Percentiles rank a stretch among this genome's conserved stretches.
Evolutionary conservation across 2,329 filamentous ascomycete species (phyloP).

Genomic region (Claviceps sorghi): DNA sequence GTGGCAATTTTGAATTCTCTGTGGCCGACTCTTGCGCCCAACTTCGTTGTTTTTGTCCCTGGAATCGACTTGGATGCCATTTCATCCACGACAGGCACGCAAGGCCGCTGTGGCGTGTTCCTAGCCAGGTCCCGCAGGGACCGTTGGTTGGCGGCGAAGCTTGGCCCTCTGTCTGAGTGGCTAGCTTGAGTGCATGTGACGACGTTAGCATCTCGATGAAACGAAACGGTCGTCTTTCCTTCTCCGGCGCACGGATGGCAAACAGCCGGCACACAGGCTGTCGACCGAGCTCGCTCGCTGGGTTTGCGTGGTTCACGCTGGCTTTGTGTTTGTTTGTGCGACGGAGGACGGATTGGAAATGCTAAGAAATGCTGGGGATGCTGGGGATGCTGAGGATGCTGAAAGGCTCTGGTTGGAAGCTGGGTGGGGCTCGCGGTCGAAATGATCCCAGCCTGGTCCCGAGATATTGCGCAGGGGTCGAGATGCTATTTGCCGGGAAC

Average conservation of each 20-base stretch:
- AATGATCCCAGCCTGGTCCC: background rate
- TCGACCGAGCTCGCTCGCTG: background rate
- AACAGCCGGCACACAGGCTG: too few species aligned
- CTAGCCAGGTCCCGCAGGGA: background rate
- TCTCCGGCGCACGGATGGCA: too few species aligned
- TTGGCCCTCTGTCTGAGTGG: background rate
- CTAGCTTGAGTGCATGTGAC: background rate
- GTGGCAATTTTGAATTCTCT: background rate
- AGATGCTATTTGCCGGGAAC: background rate
- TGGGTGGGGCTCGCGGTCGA: background rate
- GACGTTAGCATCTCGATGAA: background rate
- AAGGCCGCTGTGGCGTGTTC: background rate
- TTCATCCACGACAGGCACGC: background rate
- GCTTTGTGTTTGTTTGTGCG: background rate
- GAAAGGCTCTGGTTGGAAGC: background rate
- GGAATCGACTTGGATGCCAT: background rate
- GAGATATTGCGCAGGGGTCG: background rate
- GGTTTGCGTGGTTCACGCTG: background rate
- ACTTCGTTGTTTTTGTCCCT: background rate
- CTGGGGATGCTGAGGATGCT: background rate
- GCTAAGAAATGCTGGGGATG: too few species aligned
- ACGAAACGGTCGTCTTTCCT: too few species aligned
- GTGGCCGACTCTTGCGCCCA: background rate
- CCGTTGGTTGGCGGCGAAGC: background rate
- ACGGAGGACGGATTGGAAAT: too few species aligned